phyloP scores from a whole-genome alignment of 1,139 yeast species.

The Pichia sp. region DNA sequence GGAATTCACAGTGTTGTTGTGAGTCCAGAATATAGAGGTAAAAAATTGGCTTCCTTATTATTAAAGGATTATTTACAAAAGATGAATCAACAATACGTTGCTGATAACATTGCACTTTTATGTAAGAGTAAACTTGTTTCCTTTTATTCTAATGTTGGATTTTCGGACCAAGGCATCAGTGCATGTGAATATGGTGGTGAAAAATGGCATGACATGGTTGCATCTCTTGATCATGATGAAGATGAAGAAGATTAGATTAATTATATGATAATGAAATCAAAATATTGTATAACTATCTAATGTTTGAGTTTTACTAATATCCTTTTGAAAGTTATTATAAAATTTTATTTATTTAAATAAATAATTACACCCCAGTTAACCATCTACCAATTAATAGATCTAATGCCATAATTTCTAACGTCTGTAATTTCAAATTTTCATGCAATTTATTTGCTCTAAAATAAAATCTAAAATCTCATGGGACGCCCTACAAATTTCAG shows the following conservation, averaged over 20 bases:
- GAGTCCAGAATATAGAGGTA: slow-evolving; percentile 72
- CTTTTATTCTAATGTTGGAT: slow-evolving; percentile 78
- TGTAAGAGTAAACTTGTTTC: slow-evolving; percentile 65
- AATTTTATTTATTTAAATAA: not conserved
- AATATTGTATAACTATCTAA: not conserved
- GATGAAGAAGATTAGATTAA: slow-evolving; percentile 31
- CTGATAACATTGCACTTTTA: slow-evolving; percentile 67
- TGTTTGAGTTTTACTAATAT: not conserved
- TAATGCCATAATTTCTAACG: not conserved
- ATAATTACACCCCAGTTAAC: not conserved
- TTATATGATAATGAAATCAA: not conserved
- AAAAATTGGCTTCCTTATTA: slow-evolving; percentile 74
- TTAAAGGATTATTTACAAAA: slow-evolving; percentile 89
- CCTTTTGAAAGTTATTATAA: not conserved
- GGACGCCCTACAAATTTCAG: too few relatives aligned
- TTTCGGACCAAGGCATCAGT: slow-evolving; percentile 57
- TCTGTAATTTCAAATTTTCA: too few relatives aligned
- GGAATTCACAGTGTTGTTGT: slow-evolving; percentile 82
- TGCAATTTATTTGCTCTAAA: too few relatives aligned
- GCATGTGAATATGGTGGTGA: slow-evolving; percentile 53
- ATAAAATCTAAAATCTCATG: too few relatives aligned
- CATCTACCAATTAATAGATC: too few relatives aligned
- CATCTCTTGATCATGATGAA: slow-evolving; percentile 56
- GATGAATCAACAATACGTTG: slow-evolving; percentile 79
- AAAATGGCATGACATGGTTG: slow-evolving; percentile 61